Base-by-base conservation (phyloP, 2,329 filamentous ascomycete species). In the Harringtonia lauricola region DNA sequence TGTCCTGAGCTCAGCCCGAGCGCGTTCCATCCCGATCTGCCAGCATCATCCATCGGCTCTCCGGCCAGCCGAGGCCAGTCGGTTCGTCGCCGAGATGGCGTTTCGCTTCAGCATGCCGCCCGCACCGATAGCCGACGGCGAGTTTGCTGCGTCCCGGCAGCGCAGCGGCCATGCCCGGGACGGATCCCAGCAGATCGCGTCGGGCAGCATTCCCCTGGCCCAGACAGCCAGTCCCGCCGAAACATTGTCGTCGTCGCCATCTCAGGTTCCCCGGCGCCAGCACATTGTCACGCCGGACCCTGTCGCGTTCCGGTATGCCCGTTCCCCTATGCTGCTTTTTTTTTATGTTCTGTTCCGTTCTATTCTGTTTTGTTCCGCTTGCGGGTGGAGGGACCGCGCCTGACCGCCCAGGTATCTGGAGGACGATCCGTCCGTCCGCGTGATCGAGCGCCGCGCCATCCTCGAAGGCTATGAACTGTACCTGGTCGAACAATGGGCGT, bases 401-500 rank as follows among this genome's bases (percentile, higher is more conserved):
- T n/a, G n/a, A n/a, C n/a, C n/a, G n/a, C n/a, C n/a, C 50, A 79
- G 75, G 49, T 94, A 90, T 57, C 76, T 98, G 19, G 85, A 94
- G 65, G 85, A 94, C 58, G 92, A 96, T 51, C 70, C 79, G 2
- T 77, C 75, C 6, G 88, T 87, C 4, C 72, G 70, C 3, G 79
- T 95, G 8, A 70, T 95, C 50, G 78, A 89, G 53, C 81, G 83
- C 42, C 77, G 79, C 44, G 71, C 74, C 40, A 68, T 74, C 40
- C 72, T 98, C 7, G 67, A 76, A 48, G 90, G 90, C 51, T 96
- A 95, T 63, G 89, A 96, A 61, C 71, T 90, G 49, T 96, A 96
- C 62, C 66, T 96, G 15, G 87, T 96, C 51, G 92, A 96, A 61
- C 92, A 98, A 70, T 98, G 92, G 92, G 87, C 87, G 7, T 95